These are phyloP conservation scores for Gentiana macrophylla DNA, from an alignment of 257 asterid genomes.

Conservation along the genomic window DNA sequence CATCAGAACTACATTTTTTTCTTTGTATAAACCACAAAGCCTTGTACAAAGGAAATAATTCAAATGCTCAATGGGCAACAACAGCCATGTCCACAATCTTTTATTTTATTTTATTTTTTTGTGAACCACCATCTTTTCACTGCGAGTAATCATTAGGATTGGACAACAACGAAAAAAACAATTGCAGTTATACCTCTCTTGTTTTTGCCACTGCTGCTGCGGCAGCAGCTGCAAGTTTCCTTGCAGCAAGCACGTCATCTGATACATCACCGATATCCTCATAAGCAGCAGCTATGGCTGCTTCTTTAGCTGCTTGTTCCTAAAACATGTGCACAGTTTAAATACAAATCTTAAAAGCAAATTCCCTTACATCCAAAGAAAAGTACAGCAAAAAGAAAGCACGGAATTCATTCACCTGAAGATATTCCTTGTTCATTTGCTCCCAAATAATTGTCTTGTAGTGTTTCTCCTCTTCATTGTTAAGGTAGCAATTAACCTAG, in stretches of 20 bases:
- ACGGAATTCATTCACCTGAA: conserved; percentile 43
- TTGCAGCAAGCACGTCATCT: conserved; percentile 42
- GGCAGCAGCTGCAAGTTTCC: conserved; percentile 52
- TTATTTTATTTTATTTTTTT: no score
- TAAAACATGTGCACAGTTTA: conserved; percentile 12
- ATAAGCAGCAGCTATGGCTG: conserved; percentile 42
- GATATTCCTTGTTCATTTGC: conserved; percentile 69
- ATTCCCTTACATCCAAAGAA: not conserved
- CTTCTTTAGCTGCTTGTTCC: conserved; percentile 89
- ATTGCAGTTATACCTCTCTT: conserved; percentile 34
- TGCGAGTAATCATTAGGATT: conserved; percentile 1
- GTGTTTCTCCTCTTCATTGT: conserved; percentile 55
- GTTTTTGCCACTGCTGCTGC: conserved; percentile 49
- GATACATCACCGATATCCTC: conserved; percentile 39
- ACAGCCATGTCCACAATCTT: no score
- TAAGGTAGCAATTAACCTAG: conserved; percentile 65
- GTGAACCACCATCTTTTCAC: no score
- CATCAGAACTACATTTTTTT: no score
- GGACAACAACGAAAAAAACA: not conserved
- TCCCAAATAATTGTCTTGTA: conserved; percentile 70
- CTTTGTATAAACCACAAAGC: no score
- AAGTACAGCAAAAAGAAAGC: not conserved
- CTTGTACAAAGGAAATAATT: no score
- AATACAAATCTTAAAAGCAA: not conserved
- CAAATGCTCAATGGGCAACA: no score